A percentile compares a stretch with the other conserved stretches of the same genome.
Evolutionary conservation across 176 grass and related monocot species (phyloP).

Genomic region (Olyra latifolia): DNA sequence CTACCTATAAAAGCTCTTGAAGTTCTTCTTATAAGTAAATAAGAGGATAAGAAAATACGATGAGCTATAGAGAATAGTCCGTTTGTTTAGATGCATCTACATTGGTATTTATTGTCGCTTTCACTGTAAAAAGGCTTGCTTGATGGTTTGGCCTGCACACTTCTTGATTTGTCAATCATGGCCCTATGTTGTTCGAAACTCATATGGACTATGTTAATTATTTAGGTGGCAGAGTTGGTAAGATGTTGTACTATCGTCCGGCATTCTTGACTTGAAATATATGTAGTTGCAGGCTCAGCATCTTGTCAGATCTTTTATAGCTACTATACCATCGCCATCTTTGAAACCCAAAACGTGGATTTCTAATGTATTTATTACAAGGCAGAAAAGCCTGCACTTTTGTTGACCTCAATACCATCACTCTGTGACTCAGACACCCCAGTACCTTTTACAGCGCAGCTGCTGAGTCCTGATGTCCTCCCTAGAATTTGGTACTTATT

Average conservation of each 20-base stretch:
- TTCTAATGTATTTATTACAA: neutral
- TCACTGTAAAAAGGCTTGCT: slow-evolving; percentile 14
- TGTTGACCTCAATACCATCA: neutral
- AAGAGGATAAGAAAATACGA: too few relatives aligned
- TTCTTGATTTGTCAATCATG: slow-evolving; percentile 32
- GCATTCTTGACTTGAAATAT: slow-evolving; percentile 5
- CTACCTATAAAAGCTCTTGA: too few relatives aligned
- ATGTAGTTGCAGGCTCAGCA: slow-evolving; percentile 14
- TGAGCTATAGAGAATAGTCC: too few relatives aligned
- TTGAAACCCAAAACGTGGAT: neutral
- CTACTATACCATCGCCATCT: neutral
- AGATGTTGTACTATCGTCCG: neutral
- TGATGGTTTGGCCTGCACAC: slow-evolving; percentile 34
- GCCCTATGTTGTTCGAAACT: slow-evolving; percentile 29
- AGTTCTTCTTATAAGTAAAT: too few relatives aligned
- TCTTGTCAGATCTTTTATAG: neutral
- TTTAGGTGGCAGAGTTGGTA: slow-evolving; percentile 17
- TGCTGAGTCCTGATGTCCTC: slow-evolving; percentile 2
- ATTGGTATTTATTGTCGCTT: slow-evolving; percentile 35
- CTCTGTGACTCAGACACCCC: neutral
- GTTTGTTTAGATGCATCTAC: slow-evolving; percentile 19
- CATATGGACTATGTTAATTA: slow-evolving; percentile 2
- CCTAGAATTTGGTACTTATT: neutral
- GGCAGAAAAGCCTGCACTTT: neutral
- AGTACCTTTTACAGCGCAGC: neutral